Percentiles rank a stretch among this genome's conserved stretches.
These are phyloP conservation scores for Penicillium sp. DNA, from an alignment of 2,329 filamentous ascomycete genomes.

Conservation along the genomic window DNA sequence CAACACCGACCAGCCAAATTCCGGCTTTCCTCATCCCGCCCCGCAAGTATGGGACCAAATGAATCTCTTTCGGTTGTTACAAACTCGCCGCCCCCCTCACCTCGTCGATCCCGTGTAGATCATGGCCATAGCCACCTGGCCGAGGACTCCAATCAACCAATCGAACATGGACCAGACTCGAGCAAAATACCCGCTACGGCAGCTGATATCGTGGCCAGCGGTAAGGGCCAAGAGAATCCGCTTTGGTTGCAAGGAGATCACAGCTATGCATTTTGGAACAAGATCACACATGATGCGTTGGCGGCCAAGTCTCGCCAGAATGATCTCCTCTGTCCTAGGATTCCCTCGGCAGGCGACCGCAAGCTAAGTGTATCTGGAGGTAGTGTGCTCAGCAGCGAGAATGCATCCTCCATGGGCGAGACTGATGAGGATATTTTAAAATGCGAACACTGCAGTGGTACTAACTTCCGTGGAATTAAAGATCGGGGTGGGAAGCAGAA, in stretches of 20 bases:
- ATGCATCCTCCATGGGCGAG: constrained; percentile 41
- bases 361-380: constrained; percentile 43
- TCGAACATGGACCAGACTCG: constrained; percentile 4
- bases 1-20: constrained; percentile 34
- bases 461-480: constrained; percentile 63
- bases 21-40: constrained; percentile 19
- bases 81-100: constrained; percentile 29
- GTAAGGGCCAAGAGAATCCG: constrained; percentile 39
- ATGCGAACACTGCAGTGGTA: constrained; percentile 61
- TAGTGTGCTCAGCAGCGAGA: constrained; percentile 61
- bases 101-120: constrained; percentile 20
- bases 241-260: constrained; percentile 53
- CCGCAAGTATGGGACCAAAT: constrained; percentile 25
- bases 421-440: constrained; percentile 51
- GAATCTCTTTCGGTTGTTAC: constrained; percentile 29
- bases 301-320: constrained; percentile 29
- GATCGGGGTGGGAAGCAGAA: constrained; percentile 53
- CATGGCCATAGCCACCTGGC: constrained; percentile 9
- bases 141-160: constrained; percentile 13
- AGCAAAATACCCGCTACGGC: constrained; percentile 15
- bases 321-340: constrained; percentile 19
- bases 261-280: constrained; percentile 56
- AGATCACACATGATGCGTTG: constrained; percentile 40
- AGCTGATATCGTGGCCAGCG: constrained; percentile 24
- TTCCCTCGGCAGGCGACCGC: constrained; percentile 27